These are phyloP conservation scores for Aspergillus campestris DNA, from an alignment of 495 filamentous ascomycete species.

Conservation along the genomic window DNA sequence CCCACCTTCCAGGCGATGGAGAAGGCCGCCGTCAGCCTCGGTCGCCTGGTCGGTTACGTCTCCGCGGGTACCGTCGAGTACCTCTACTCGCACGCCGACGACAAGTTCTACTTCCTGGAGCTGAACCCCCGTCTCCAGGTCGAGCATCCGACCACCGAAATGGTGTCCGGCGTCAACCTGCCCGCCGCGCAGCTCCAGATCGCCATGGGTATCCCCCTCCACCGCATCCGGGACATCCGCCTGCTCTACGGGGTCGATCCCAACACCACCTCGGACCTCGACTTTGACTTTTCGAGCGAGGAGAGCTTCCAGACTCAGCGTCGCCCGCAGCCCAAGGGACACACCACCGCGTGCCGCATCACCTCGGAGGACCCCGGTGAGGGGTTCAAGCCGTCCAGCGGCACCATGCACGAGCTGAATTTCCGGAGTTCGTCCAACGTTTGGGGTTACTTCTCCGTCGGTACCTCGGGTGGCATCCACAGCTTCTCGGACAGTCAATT, in stretches of 20 bases:
- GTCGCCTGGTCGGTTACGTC: conserved; percentile 92
- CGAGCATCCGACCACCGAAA: conserved; percentile 98
- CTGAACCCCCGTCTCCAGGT: conserved; percentile 97
- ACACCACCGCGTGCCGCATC: conserved; percentile 97
- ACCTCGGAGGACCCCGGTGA: conserved; percentile 98
- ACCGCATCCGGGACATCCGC: conserved; percentile 92
- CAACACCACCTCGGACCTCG: conserved; percentile 74
- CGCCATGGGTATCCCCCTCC: conserved; percentile 95
- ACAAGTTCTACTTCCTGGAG: conserved; percentile 99
- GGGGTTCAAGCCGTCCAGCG: conserved; percentile 98
- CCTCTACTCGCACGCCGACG: conserved; percentile 95
- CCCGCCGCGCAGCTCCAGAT: conserved; percentile 96
- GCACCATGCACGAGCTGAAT: conserved; percentile 98
- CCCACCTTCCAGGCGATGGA: conserved; percentile 93
- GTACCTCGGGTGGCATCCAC: conserved; percentile 93
- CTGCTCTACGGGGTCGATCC: conserved; percentile 95
- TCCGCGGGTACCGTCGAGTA: conserved; percentile 99
- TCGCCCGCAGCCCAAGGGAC: conserved; percentile 84
- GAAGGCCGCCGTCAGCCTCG: conserved; percentile 88
- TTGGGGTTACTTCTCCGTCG: conserved; percentile 99
- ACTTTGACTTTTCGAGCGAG: conserved; percentile 90
- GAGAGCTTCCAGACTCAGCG: conserved; percentile 80
- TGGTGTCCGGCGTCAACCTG: conserved; percentile 96
- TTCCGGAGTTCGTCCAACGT: conserved; percentile 98
- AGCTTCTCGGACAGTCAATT: conserved; percentile 99